Percentiles rank a stretch among this genome's conserved stretches.
These are phyloP conservation scores for Talaromyces sp. DNA, from an alignment of 2,329 filamentous ascomycete genomes.

Conservation along the genomic window DNA sequence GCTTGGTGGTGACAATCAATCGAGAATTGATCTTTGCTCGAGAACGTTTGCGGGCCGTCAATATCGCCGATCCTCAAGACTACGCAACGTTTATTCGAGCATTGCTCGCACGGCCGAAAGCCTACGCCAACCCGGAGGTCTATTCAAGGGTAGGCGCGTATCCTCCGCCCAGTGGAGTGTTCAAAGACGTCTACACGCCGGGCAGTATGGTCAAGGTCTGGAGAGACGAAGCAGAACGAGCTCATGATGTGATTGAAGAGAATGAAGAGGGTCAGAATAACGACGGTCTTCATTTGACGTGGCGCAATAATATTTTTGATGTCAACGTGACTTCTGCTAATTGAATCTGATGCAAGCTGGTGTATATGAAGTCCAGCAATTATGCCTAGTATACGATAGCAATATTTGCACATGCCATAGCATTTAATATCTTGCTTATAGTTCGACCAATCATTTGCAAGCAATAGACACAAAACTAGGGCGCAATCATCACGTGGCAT, in stretches of 20 bases:
- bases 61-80: constrained; percentile 76
- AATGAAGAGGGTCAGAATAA: constrained; percentile 47
- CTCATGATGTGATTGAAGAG: constrained; percentile 68
- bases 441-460: neutral
- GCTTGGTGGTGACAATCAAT: constrained; percentile 69
- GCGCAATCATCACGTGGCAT: neutral
- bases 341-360: neutral
- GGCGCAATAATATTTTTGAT: constrained; percentile 78
- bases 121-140: constrained; percentile 70
- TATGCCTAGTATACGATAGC: neutral
- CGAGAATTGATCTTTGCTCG: constrained; percentile 81
- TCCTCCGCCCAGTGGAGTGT: constrained; percentile 60
- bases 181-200: constrained; percentile 80
- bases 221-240: constrained; percentile 69
- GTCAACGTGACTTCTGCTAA: constrained; percentile 22
- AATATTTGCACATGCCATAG: neutral
- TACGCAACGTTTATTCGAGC: constrained; percentile 78
- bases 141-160: constrained; percentile 69
- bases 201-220: constrained; percentile 87
- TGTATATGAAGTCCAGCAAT: neutral
- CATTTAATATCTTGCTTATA: neutral
- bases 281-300: constrained; percentile 52
- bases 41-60: constrained; percentile 78
- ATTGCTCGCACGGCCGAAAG: constrained; percentile 69
- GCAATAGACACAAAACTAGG: neutral